Evolutionary conservation across 2,329 filamentous ascomycete species (phyloP), one percentile per base, ranked within the genome.

Genomic region (Ilyonectria destructans): DNA sequence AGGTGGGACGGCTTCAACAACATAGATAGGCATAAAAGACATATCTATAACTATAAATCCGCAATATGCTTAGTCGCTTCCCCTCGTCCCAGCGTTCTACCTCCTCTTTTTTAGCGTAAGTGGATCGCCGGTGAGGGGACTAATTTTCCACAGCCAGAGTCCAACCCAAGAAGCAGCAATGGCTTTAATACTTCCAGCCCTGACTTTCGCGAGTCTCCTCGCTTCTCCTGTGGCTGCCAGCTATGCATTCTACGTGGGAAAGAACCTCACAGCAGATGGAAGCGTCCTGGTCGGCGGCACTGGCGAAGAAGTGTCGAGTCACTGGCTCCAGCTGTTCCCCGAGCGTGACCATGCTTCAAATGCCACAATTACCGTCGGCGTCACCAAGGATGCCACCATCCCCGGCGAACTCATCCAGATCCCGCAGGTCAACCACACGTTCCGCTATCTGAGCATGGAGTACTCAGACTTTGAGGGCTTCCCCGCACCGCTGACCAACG

Each of bases 171-270:
- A 19, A 29, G 49, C 10, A 33, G 17, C 10, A 13, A 58, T 51
- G 46, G 21, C 55, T 5, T n/a, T 37, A n/a, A 55, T 54, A 19
- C 62, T 65, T 21, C 62, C 59, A 55, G 35, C 35, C 2, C 21
- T 65, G 37, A 23, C 48, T 31, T 26, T 59, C 2, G 40, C 55
- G 48, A 59, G 48, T 10, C 40, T 65, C 35, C 51, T 75, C 23
- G 73, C 48, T 2, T 64, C 59, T 6, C 73, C 73, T 0, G 70
- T 58, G 4, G 56, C 65, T 15, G 73, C 73, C 15, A 85, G 84
- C 75, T 85, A 85, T 72, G 83, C 82, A 15, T 85, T 85, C 74
- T 85, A 85, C 59, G 82, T 85, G 19, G 84, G 84, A 67, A 84
- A 84, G 67, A 77, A 80, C 45, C 80, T 85, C 67, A 85, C 84